Evolutionary conservation across 129 eudicot species (phyloP), one percentile per base, ranked within the genome.

Genomic region (Scalesia atractyloides): DNA sequence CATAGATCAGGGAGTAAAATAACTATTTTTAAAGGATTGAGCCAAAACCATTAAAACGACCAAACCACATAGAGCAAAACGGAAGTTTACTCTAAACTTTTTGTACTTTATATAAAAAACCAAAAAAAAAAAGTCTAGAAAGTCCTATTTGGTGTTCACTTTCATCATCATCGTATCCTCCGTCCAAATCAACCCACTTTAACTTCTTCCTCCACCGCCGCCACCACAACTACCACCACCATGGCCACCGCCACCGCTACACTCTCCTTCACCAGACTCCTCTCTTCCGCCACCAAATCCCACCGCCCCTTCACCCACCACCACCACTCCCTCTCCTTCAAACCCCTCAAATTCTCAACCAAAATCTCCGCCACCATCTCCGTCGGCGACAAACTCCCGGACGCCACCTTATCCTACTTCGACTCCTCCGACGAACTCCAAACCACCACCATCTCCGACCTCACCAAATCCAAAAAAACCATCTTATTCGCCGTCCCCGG

Each of bases 331-430:
- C 19, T 53, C 73, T 34, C 60, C 60, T 36, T 68, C 64, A 62
- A 39, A 20, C 39, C 65, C 54, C 73, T 74, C 82, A 73, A 59
- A 61, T 80, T 64, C 87, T 72, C 92, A 76, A 63, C 87, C 74
- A 80, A 66, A 74, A 76, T 84, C 85, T 36, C 91, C 75, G 94
- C 96, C 81, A 68, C 87, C 83, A 79, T 92, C 74, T 70, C 95
- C 70, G 89, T 83, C 81, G 98, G 96, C 10, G 88, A 86, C 82
- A 87, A 73, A 53, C 94, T 92, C 78, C 96, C 94, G 12, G 91
- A 89, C 66, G 57, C 95, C 72, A 83, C 91, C 60, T 74, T 92
- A 71, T 89, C 98, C 84, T 89, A 83, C 84, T 79, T 86, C 76
- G 91, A 85, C 76, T 10, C 84, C 64, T 73, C 79, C 78, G 82